Percentiles rank a stretch among this genome's conserved stretches.
phyloP scores from a whole-genome alignment of 2,329 filamentous ascomycete genomes.

The Cordyceps tenuipes region DNA sequence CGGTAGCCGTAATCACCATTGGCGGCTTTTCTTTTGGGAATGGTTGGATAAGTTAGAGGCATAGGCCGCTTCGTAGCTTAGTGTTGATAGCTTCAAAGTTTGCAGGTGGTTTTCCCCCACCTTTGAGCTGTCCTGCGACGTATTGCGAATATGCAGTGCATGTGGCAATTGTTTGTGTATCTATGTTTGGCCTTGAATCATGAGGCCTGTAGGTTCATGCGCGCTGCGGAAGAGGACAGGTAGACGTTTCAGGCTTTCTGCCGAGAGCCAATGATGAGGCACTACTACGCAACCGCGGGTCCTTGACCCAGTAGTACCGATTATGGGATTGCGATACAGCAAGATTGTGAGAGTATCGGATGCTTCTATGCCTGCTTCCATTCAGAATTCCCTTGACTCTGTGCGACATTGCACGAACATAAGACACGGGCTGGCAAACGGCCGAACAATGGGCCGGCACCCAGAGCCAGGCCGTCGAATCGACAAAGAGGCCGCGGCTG shows the following conservation, averaged over 20 bases:
- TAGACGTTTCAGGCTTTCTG: neutral
- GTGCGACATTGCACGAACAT: neutral
- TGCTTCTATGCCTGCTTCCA: neutral
- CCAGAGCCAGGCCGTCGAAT: neutral
- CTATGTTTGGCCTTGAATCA: neutral
- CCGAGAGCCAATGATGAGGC: neutral
- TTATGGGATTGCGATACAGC: neutral
- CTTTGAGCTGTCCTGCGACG: too few relatives aligned
- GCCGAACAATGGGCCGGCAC: neutral
- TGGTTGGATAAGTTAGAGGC: constrained; percentile 1
- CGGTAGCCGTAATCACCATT: neutral
- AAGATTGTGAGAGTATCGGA: neutral
- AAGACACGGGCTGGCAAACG: neutral
- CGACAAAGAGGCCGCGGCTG: neutral
- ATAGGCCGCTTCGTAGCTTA: neutral
- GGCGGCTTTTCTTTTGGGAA: neutral
- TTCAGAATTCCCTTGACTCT: neutral
- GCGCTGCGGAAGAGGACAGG: neutral
- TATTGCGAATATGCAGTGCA: neutral
- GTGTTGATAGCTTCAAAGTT: neutral
- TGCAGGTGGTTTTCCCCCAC: neutral
- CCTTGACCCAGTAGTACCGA: neutral
- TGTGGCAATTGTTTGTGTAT: neutral
- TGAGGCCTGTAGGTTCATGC: constrained; percentile 2
- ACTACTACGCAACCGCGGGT: neutral